Conservation (phyloP, 352 stramenopile genomes). For the Phytophthora crassamura region DNA sequence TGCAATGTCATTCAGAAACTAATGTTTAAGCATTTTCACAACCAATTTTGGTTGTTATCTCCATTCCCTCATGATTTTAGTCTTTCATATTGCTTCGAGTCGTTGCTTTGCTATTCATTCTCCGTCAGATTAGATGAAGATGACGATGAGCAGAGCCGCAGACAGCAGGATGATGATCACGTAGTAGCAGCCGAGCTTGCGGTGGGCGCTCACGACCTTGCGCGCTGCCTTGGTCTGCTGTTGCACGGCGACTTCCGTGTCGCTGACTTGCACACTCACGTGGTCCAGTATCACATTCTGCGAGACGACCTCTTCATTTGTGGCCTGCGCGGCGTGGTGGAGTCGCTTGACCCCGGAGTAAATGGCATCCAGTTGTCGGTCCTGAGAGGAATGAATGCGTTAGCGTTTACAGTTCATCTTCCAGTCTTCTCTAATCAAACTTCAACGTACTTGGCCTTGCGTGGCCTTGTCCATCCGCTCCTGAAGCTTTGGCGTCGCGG, state of each 20-base stretch:
- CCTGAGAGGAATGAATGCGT: constrained; percentile 34
- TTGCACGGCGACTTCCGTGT: constrained; percentile 51
- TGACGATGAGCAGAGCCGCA: constrained; percentile 58
- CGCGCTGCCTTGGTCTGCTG: constrained; percentile 59
- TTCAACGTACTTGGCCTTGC: constrained; percentile 43
- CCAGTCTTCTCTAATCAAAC: not conserved
- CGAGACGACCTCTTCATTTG: constrained; percentile 63
- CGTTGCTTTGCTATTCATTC: too few relatives aligned
- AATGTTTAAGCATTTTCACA: constrained; percentile 22
- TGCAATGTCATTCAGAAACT: constrained; percentile 23
- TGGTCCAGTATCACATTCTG: constrained; percentile 73
- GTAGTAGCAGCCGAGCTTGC: constrained; percentile 65
- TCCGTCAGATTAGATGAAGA: constrained; percentile 45
- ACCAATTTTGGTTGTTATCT: constrained; percentile 10
- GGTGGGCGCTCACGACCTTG: constrained; percentile 53
- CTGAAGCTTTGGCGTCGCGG: constrained; percentile 54
- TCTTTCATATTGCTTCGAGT: not conserved
- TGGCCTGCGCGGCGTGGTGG: constrained; percentile 58
- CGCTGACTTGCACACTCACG: constrained; percentile 50
- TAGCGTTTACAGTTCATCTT: not conserved
- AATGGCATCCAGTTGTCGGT: constrained; percentile 65
- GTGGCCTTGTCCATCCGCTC: constrained; percentile 57
- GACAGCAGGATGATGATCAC: constrained; percentile 59
- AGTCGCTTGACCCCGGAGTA: constrained; percentile 58
- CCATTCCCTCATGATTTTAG: constrained; percentile 7